Conservation (phyloP, 2,329 filamentous ascomycete genomes). For the Pseudopyricularia cyperi region DNA sequence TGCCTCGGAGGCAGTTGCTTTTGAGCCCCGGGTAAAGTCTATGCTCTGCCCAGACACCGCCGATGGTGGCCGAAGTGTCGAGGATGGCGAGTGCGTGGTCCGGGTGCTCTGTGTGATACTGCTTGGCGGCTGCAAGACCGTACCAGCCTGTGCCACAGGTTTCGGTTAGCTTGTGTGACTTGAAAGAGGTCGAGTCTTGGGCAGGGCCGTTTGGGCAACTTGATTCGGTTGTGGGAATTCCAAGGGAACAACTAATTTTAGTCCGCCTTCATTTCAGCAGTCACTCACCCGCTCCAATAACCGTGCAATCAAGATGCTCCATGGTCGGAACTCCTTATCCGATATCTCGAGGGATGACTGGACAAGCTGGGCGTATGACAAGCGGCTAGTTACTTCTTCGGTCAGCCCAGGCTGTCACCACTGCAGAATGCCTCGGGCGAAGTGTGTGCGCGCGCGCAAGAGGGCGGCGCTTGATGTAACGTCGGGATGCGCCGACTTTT, state of each 20-base stretch:
- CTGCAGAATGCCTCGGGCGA: not conserved
- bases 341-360: not conserved
- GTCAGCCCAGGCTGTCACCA: not conserved
- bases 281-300: constrained; percentile 38
- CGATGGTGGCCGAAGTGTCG: constrained; percentile 42
- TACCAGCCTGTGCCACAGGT: constrained; percentile 11
- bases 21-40: constrained; percentile 57
- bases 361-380: not conserved
- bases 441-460: not conserved
- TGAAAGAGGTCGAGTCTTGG: not conserved
- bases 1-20: constrained; percentile 62
- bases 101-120: constrained; percentile 46
- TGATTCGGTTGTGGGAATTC: not conserved
- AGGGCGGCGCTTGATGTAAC: not conserved
- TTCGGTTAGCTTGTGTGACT: not conserved
- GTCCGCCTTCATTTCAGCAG: not conserved
- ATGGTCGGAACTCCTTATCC: constrained; percentile 10
- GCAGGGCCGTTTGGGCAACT: not conserved
- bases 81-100: constrained; percentile 41
- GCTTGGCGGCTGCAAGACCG: constrained; percentile 49
- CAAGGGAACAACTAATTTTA: not conserved
- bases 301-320: constrained; percentile 32
- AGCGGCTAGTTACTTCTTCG: not conserved
- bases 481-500: too few relatives aligned
- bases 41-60: constrained; percentile 58